phyloP scores from a whole-genome alignment of 257 asterid species.

The Gentiana macrophylla region DNA sequence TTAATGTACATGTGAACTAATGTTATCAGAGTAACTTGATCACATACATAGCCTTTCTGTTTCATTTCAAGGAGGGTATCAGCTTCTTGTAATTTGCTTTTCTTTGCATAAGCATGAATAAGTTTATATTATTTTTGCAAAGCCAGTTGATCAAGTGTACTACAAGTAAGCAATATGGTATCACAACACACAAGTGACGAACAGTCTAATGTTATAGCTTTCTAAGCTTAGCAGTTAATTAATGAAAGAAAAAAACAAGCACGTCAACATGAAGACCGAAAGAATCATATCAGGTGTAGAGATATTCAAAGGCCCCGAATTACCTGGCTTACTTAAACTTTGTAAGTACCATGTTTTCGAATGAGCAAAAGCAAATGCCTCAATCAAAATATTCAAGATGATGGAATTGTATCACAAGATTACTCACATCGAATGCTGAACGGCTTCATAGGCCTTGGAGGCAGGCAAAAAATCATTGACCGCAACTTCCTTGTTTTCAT shows the following conservation, averaged over 20 bases:
- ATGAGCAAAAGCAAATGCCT: neutral
- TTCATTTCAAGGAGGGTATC: slow-evolving; percentile 59
- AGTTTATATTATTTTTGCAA: slow-evolving; percentile 18
- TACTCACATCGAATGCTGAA: slow-evolving; percentile 68
- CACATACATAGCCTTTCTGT: slow-evolving; percentile 52
- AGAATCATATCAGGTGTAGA: no score
- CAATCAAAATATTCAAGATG: no score
- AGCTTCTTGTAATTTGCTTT: slow-evolving; percentile 48
- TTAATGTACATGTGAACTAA: slow-evolving; percentile 86
- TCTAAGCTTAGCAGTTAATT: no score
- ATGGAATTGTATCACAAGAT: neutral
- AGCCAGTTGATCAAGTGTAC: no score
- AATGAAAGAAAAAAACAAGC: no score
- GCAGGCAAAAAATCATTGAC: slow-evolving; percentile 76
- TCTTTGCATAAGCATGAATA: slow-evolving; percentile 54
- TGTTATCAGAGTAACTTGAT: slow-evolving; percentile 72
- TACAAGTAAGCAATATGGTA: no score
- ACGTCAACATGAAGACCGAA: no score
- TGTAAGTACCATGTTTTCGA: no score
- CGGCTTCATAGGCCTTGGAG: slow-evolving; percentile 51
- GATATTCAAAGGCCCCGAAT: no score
- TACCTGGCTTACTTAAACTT: no score
- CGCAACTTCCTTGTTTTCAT: slow-evolving; percentile 87
- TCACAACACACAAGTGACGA: no score
- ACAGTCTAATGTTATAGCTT: no score